Conservation (phyloP, 139 green algal species). For the Chara braunii region DNA sequence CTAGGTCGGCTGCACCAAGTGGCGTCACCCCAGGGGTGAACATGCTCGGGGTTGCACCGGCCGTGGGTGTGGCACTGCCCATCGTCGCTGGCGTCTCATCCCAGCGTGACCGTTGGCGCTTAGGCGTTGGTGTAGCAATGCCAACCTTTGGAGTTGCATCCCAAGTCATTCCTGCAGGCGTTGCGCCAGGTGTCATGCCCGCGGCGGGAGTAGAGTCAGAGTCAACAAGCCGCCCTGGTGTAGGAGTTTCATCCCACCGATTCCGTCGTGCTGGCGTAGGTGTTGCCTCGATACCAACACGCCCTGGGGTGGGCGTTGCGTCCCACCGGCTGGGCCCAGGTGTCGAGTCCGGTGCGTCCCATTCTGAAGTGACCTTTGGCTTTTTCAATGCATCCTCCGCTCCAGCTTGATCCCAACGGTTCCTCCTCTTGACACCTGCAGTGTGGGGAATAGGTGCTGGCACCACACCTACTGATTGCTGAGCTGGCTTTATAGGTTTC, state of each 20-base stretch:
- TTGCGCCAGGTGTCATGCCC: constrained; percentile 49
- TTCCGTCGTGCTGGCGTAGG: constrained; percentile 41
- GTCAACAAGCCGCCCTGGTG: constrained; percentile 16
- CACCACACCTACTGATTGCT: too few species aligned
- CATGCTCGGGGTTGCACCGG: neutral
- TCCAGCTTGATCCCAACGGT: constrained; percentile 73
- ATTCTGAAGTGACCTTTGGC: constrained; percentile 62
- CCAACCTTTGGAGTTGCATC: constrained; percentile 37
- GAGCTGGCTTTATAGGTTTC: too few species aligned
- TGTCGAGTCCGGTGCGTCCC: constrained; percentile 57
- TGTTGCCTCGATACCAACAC: constrained; percentile 41
- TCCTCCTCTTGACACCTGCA: constrained; percentile 58
- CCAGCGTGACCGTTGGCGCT: constrained; percentile 60
- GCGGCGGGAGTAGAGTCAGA: constrained; percentile 32
- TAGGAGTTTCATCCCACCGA: constrained; percentile 46
- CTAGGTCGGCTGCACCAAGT: constrained; percentile 55
- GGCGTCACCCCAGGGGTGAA: constrained; percentile 38
- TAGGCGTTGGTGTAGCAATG: constrained; percentile 34
- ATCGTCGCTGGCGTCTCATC: constrained; percentile 67
- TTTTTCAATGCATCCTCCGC: constrained; percentile 33
- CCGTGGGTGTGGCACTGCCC: constrained; percentile 58
- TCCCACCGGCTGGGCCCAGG: constrained; percentile 60
- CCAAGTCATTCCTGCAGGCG: constrained; percentile 37
- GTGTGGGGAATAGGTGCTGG: too few species aligned
- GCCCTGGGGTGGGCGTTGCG: constrained; percentile 51